phyloP scores from a whole-genome alignment of 176 grass and related monocot species.

The Oryza glaberrima region DNA sequence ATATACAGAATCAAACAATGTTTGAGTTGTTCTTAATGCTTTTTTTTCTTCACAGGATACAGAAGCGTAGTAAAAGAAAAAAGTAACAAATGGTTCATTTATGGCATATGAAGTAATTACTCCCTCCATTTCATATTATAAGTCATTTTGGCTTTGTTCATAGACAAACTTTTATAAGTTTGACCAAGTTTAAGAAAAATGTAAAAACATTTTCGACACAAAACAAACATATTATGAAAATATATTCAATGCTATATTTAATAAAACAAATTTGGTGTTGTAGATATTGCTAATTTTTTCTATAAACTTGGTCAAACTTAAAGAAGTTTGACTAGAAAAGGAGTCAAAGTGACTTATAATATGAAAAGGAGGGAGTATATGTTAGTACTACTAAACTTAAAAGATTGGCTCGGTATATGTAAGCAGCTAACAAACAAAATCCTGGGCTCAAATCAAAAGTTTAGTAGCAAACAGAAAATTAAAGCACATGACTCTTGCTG shows the following conservation, averaged over 20 bases:
- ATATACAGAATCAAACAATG: conserved; percentile 2
- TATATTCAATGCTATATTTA: too few species aligned
- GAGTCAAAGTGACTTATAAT: too few species aligned
- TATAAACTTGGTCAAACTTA: too few species aligned
- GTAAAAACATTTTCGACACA: too few species aligned
- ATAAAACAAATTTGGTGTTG: too few species aligned
- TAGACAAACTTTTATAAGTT: too few species aligned
- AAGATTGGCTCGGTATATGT: conserved; percentile 6
- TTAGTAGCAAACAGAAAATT: conserved; percentile 5
- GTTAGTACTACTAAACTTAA: neutral
- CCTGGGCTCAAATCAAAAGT: conserved; percentile 9
- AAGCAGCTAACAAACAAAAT: conserved; percentile 29
- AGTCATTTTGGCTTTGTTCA: too few species aligned
- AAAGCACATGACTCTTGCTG: neutral
- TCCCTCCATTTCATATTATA: too few species aligned
- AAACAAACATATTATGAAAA: too few species aligned
- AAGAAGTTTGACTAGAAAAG: too few species aligned
- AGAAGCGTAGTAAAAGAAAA: neutral
- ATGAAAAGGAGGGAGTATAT: neutral
- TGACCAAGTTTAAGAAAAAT: too few species aligned
- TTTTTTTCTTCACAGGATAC: neutral
- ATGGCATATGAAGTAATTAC: neutral
- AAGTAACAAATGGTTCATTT: conserved; percentile 8
- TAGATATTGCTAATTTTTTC: too few species aligned
- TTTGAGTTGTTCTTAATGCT: neutral